Evolutionary conservation across 352 stramenopile species (phyloP), one percentile per base, ranked within the genome.

Genomic region (Phytopythium aichiense): DNA sequence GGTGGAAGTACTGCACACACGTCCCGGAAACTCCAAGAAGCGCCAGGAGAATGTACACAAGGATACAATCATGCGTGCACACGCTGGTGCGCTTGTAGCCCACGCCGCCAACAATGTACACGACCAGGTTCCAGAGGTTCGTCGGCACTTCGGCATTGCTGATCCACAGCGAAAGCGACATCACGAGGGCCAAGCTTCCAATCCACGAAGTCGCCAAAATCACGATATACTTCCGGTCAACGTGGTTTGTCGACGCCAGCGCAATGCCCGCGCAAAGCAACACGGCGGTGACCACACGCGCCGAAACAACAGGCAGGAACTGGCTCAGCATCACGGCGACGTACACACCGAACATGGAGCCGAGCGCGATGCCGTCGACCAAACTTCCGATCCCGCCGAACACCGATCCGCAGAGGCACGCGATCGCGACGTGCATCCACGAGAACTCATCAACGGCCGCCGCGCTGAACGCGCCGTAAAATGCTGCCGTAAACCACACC

Each of bases 141-240:
- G 65, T 54, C 0, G 80, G 75, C 43, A 93, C 79, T 13, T 88
- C 71, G 11, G 81, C 84, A 45, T 83, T 35, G 40, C 68, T 78
- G 48, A 89, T 66, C 79, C 81, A 94, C 8, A 86, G 56, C n/a
- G 85, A 92, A 31, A 90, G 61, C n/a, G 84, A 91, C 40, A 88
- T 70, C 31, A 91, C 59, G 46, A 96, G 72, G 16, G 71, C 72
- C 38, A 87, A 57, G 52, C 77, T 88, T 15, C 87, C 87, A 5
- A 92, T 68, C 58, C 78, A 76, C 22, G 85, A 76, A 6, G 83
- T 94, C 38, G 82, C 71, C 31, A 92, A 22, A 40, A 94, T 81
- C 31, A 90, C 65, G 50, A 92, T 51, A 56, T 89, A 73, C 63
- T 92, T 89, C 1, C 69, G 65, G 22, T 81, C 60, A 2, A 88